Evolutionary conservation across 1,284 basidiomycete genomes (phyloP).

Genomic region (Microbotryum saponariae): DNA sequence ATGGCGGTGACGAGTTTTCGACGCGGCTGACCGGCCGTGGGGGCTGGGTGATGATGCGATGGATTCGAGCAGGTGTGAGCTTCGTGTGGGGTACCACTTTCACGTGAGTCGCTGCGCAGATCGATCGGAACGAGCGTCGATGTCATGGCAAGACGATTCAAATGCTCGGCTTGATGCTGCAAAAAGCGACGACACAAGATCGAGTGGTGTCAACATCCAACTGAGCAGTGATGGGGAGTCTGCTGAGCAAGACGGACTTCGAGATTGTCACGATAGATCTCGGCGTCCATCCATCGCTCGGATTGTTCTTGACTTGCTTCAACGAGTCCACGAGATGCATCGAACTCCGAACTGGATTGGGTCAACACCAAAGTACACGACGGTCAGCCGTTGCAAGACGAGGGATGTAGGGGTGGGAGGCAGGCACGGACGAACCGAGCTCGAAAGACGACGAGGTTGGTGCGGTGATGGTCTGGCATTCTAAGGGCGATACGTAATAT

Average conservation of each 20-base stretch:
- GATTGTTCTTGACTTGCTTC: background rate
- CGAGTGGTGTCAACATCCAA: background rate
- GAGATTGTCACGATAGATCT: constrained; percentile 25
- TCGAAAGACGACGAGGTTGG: constrained; percentile 20
- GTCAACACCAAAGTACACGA: background rate
- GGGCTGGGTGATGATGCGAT: background rate
- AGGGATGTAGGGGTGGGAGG: background rate
- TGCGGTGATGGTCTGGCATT: constrained; percentile 26
- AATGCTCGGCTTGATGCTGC: constrained; percentile 18
- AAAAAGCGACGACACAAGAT: background rate
- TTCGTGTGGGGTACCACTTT: no score
- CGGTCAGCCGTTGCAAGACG: background rate
- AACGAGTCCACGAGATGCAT: constrained; percentile 2
- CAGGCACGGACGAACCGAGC: background rate
- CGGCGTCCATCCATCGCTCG: constrained; percentile 5
- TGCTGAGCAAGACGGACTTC: constrained; percentile 8
- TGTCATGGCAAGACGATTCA: constrained; percentile 1
- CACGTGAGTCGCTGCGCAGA: no score
- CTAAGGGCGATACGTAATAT: constrained; percentile 12
- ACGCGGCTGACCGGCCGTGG: background rate
- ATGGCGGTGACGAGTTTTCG: constrained; percentile 10
- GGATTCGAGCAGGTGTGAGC: background rate
- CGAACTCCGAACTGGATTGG: constrained; percentile 15
- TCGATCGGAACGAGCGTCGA: no score
- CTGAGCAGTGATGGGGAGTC: no score